Evolutionary conservation across 2,329 filamentous ascomycete species (phyloP).

Genomic region (Xylogone sp.): DNA sequence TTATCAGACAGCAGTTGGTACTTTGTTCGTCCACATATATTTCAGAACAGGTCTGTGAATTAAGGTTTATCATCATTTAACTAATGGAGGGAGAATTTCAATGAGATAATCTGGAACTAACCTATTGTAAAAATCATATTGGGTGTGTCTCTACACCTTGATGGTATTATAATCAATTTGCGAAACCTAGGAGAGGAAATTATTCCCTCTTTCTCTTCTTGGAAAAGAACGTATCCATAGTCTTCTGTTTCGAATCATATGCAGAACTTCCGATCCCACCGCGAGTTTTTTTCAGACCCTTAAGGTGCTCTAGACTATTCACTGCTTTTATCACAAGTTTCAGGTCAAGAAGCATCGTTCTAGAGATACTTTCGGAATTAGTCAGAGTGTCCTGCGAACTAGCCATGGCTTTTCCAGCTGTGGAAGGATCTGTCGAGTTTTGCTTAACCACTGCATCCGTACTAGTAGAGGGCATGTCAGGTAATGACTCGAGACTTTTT

Average conservation of each 20-base stretch:
- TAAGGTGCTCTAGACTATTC: conserved; percentile 70
- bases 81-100: background rate
- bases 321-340: conserved; percentile 52
- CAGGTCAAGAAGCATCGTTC: conserved; percentile 31
- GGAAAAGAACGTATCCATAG: conserved; percentile 70
- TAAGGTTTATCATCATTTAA: conserved; percentile 66
- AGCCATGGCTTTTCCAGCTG: too few relatives aligned
- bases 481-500: too few relatives aligned
- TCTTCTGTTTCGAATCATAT: conserved; percentile 73
- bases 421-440: background rate
- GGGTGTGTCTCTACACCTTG: too few relatives aligned
- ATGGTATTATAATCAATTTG: background rate
- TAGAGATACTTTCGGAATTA: background rate
- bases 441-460: too few relatives aligned
- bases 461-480: too few relatives aligned
- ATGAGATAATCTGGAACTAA: background rate
- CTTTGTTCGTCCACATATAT: conserved; percentile 63
- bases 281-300: conserved; percentile 70
- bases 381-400: background rate
- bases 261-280: conserved; percentile 78
- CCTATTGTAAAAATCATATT: too few relatives aligned
- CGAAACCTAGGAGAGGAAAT: background rate
- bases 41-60: conserved; percentile 86
- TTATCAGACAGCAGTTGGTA: conserved; percentile 81
- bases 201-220: conserved; percentile 43